Percentiles rank a stretch among this genome's conserved stretches.
phyloP scores from a whole-genome alignment of 2,329 filamentous ascomycete genomes.

The Paradendryphiella salina region DNA sequence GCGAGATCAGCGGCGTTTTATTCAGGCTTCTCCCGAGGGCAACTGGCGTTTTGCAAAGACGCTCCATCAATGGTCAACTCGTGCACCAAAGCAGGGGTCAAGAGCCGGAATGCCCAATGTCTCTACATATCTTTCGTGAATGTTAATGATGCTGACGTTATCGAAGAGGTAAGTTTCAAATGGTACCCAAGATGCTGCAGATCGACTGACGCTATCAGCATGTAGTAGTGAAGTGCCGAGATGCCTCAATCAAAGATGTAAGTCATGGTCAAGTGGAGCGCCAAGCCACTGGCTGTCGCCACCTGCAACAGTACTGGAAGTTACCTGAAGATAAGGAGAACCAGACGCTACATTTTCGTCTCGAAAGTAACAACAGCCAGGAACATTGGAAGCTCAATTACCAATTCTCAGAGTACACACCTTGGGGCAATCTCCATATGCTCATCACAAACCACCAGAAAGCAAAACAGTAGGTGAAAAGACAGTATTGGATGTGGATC shows the following conservation, averaged over 20 bases:
- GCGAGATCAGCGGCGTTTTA: not conserved
- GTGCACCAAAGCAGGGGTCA: not conserved
- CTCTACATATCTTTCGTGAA: constrained; percentile 7
- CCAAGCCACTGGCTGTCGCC: not conserved
- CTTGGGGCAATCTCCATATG: not conserved
- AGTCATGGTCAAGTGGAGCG: not conserved
- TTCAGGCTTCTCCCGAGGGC: not conserved
- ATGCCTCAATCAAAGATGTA: not conserved
- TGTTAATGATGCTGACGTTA: not conserved
- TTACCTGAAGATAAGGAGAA: not conserved
- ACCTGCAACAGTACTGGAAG: not conserved
- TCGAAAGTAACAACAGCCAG: not conserved
- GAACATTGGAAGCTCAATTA: not conserved
- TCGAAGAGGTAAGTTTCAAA: not conserved
- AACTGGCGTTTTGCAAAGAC: constrained; percentile 8
- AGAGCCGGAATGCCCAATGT: not conserved
- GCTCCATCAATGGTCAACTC: not conserved
- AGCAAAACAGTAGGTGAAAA: no score
- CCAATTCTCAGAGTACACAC: not conserved
- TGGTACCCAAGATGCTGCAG: not conserved
- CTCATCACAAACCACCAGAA: not conserved
- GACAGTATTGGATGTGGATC: no score
- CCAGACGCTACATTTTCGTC: not conserved
- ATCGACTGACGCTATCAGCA: not conserved
- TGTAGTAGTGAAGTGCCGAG: constrained; percentile 1